Base-by-base conservation (phyloP, 2,329 filamentous ascomycete genomes). In the Acephala macrosclerotiorum region DNA sequence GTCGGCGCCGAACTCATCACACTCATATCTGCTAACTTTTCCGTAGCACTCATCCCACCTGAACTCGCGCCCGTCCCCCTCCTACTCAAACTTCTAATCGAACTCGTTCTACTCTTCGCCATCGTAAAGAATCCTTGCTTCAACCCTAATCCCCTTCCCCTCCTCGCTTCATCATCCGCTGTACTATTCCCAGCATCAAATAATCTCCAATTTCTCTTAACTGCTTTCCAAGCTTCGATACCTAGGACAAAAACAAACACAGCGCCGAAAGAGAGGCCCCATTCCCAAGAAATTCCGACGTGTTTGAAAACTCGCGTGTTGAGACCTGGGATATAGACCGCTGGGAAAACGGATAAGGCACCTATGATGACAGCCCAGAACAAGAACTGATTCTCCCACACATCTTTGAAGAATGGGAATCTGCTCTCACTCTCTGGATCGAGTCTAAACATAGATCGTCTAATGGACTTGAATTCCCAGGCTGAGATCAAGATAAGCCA, bases 301-400 rank as follows among this genome's bases (percentile, higher is more conserved):
- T 89, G 87, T 71, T 87, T 85, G 79, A 89, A 89, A 1, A 89
- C 87, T 1, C 79, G 79, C n/a, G 82, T 82, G 72, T 89, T 90
- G 70, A 90, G 81, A 36, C 85, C 85, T 0, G 88, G 88, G 66
- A 91, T 89, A 72, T 91, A 91, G 3, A 87, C 77, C n/a, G 83
- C 80, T 0, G 85, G 85, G 71, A 87, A 86, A 2, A 85, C 83
- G 11, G 83, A 82, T 25, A 86, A 65, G 58, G 82, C 83, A 6
- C 85, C 85, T 18, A 84, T 77, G 68, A 85, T 79, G 64, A 87
- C 82, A 12, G 84, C 80, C 76, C 79, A 86, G 79, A 87, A 87
- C 33, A 87, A 78, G 79, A 90, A 89, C 72, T 85, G 80, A 77
- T 91, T 91, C 66, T 87, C 84, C 63, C 81, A 74, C 70, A 87